Base-by-base conservation (phyloP, 1,284 basidiomycete genomes). In the Cryptococcus sp. region DNA sequence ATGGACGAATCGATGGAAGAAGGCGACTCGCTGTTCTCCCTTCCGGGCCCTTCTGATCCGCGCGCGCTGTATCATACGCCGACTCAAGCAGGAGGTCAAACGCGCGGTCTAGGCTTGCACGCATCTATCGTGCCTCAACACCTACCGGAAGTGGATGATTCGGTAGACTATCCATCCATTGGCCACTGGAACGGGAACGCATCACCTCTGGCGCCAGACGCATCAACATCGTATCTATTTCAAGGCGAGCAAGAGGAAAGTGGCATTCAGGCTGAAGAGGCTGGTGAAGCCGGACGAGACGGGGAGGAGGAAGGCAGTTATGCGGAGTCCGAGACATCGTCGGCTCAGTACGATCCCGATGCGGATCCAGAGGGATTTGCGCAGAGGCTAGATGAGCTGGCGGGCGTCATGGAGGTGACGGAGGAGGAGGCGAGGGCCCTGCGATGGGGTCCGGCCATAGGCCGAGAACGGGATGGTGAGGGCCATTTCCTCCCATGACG, bases 341-440 rank as follows among this genome's bases (percentile, higher is more conserved):
- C 69, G 23, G 62, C 60, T 5, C 61, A 61, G 20, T 71, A 69
- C 56, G 73, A 76, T 56, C 67, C 68, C 3, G 69, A 72, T 23
- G 61, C 64, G 11, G 72, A 77, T 61, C 74, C 75, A 0, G 70
- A 69, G 41, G 68, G 59, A 13, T 77, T 69, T 57, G 73, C 70
- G 7, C 57, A 61, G 54, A 61, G 73, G n/a, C 53, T 75, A 20
- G 73, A 77, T 56, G 73, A 75, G 61, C 59, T 77, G 11, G 73
- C 75, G 5, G 75, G 75, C 8, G 60, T 69, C 45, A 25, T 72
- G 40, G 75, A 77, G 63, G 65, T 74, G 17, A 57, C 67, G 4
- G 74, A 76, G 54, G 65, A 59, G 8, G 75, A 77, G 58, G 65
- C 65, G 10, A 62, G 67, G 27, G 71, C 73, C 0, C 5, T 75